These are phyloP conservation scores for Pseudopediastrum boryanum DNA, from an alignment of 139 green algal genomes.

Conservation along the genomic window DNA sequence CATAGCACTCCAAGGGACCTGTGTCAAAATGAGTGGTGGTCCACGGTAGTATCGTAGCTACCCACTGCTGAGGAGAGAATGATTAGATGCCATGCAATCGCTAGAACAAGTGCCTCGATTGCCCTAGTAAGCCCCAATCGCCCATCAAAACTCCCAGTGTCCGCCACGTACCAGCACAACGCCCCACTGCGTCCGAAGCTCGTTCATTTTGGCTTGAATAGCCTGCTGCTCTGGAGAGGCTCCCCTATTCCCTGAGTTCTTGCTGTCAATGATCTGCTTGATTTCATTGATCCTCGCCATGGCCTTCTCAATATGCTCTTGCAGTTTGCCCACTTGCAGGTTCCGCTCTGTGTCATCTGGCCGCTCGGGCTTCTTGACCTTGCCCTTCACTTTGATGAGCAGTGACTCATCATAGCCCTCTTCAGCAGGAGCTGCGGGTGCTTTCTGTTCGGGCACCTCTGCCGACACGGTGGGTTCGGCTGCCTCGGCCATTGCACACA, in stretches of 20 bases:
- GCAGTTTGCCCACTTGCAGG: conserved; percentile 53
- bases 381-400: conserved; percentile 39
- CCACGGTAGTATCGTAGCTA: no score
- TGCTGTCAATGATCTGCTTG: conserved; percentile 51
- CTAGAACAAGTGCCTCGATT: no score
- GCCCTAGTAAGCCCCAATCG: no score
- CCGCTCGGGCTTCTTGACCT: conserved; percentile 27
- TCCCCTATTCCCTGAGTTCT: conserved; percentile 14
- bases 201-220: conserved; percentile 33
- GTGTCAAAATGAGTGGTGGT: no score
- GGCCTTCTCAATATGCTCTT: conserved; percentile 54
- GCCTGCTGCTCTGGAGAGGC: conserved; percentile 34
- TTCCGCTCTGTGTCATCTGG: conserved; percentile 60
- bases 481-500: no score
- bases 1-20: no score
- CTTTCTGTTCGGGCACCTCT: background rate
- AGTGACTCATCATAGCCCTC: conserved; percentile 30
- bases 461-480: background rate
- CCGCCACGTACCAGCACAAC: conserved; percentile 50
- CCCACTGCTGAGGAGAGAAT: no score
- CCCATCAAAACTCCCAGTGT: no score
- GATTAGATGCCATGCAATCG: no score
- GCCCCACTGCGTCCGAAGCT: conserved; percentile 42
- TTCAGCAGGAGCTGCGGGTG: conserved; percentile 2
- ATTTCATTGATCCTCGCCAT: conserved; percentile 61